Evolutionary conservation across 768 basidiomycete genomes (phyloP).

Genomic region (Rhodotorula taiwanensis): DNA sequence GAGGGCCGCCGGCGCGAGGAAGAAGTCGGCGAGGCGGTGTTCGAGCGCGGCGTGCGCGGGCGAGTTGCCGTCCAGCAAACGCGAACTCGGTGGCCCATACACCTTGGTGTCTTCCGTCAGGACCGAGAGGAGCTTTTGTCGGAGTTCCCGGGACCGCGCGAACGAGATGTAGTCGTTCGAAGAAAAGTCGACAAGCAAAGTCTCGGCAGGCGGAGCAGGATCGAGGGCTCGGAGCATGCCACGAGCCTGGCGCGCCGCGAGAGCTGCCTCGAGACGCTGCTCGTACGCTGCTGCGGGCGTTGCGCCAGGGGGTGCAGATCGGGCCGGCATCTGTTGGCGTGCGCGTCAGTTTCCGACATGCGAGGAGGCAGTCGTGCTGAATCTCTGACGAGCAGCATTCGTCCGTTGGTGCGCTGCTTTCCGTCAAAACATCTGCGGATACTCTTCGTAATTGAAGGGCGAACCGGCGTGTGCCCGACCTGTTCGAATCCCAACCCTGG

Average conservation of each 20-base stretch:
- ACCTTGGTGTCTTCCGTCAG: slow-evolving; percentile 46
- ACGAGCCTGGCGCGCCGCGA: slow-evolving; percentile 59
- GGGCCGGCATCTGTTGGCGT: no score
- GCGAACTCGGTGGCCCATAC: slow-evolving; percentile 73
- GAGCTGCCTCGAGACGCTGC: slow-evolving; percentile 52
- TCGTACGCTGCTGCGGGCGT: slow-evolving; percentile 40
- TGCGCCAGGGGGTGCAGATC: no score
- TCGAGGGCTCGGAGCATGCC: slow-evolving; percentile 60
- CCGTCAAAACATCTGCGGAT: no score
- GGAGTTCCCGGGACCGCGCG: slow-evolving; percentile 3
- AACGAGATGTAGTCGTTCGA: slow-evolving; percentile 41
- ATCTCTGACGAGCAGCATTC: no score
- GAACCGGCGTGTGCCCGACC: no score
- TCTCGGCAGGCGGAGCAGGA: slow-evolving; percentile 52
- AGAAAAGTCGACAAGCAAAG: slow-evolving; percentile 37
- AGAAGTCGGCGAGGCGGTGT: slow-evolving; percentile 38
- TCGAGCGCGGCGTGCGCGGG: slow-evolving; percentile 65
- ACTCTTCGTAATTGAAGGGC: no score
- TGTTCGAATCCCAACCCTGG: no score
- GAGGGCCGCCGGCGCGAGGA: slow-evolving; percentile 51
- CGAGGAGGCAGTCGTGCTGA: no score
- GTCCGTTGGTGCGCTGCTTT: no score
- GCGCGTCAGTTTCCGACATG: no score
- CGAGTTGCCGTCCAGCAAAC: slow-evolving; percentile 70
- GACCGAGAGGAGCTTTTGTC: slow-evolving; percentile 53